These are phyloP conservation scores for Sporobolomyces pararoseus DNA, from an alignment of 768 basidiomycete species.

Conservation along the genomic window DNA sequence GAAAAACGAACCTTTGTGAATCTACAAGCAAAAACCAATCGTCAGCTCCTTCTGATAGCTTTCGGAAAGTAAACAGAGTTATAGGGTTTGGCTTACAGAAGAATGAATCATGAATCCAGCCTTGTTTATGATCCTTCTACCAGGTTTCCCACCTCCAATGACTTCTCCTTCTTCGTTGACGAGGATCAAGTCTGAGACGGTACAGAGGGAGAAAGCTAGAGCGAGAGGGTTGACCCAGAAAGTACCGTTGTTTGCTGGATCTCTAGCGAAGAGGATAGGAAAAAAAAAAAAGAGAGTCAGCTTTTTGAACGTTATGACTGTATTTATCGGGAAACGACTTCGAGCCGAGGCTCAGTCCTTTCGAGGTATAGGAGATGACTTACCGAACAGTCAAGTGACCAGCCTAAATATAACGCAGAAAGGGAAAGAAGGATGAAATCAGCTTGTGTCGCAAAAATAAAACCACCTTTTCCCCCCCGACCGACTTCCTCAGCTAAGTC, in stretches of 20 bases:
- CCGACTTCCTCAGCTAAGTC: too few species aligned
- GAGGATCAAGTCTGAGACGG: slow-evolving; percentile 33
- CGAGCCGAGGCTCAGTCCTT: too few species aligned
- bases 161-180: slow-evolving; percentile 51
- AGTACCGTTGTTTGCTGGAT: slow-evolving; percentile 1
- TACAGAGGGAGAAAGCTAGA: slow-evolving; percentile 2
- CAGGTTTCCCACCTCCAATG: slow-evolving; percentile 49
- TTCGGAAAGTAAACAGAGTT: not conserved
- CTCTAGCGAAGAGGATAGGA: not conserved
- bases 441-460: too few species aligned
- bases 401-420: not conserved
- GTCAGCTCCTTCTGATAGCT: not conserved
- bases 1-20: slow-evolving; percentile 14
- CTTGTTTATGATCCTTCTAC: slow-evolving; percentile 49
- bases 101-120: slow-evolving; percentile 54
- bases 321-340: too few species aligned
- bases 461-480: too few species aligned
- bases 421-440: not conserved
- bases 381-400: slow-evolving; percentile 37
- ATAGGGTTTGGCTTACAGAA: slow-evolving; percentile 44
- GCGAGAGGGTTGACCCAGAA: slow-evolving; percentile 35
- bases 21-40: not conserved
- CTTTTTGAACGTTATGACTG: too few species aligned
- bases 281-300: not conserved
- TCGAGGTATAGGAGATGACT: too few species aligned